Base-by-base conservation (phyloP, 495 filamentous ascomycete genomes). In the Pseudotulostoma volvatum region DNA sequence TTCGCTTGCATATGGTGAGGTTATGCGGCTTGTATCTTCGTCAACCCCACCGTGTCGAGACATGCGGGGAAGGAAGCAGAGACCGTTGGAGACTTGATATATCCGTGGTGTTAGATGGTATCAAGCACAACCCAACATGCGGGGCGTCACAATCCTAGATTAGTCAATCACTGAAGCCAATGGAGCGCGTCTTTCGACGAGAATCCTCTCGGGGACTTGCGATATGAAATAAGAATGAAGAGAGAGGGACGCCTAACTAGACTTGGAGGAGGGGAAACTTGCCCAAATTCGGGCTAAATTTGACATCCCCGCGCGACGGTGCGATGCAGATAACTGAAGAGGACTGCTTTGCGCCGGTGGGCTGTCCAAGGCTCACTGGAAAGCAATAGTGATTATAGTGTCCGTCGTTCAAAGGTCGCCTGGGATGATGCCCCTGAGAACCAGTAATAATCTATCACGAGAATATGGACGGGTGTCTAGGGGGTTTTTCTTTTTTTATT, bases 1-100 rank as follows among this genome's bases (percentile, higher is more conserved):
- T 40, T 54, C 51, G 44, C 47, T 57, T 42, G 58, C 49, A 42
- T 67, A 67, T 31, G 63, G 57, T 50, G 61, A 57, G 47, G 61
- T 56, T 61, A 67, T 67, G 41, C 5, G 23, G 5, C 23, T 28
- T 28, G 23, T 28, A 28, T 28, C 23, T 11, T 28, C 23, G 11
- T 28, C 23, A 28, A 11, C 11, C 23, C 11, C 23, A 11, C 23
- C 11, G 23, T 28, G 23, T 28, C 11, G 23, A 28, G 23, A 11
- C 23, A 28, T 28, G 11, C 23, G 23, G 23, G 23, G 11, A 28
- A 28, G 5, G 23, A 11, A 11, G 11, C 5, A 28, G 23, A 5
- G 23, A 28, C 23, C 11, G 23, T 11, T 11, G 23, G 23, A 5
- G 23, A 11, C 23, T 28, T 28, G 23, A 28, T 28, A 28, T 28